phyloP scores from a whole-genome alignment of 106 monocot species.

The Dendrobium catenatum region DNA sequence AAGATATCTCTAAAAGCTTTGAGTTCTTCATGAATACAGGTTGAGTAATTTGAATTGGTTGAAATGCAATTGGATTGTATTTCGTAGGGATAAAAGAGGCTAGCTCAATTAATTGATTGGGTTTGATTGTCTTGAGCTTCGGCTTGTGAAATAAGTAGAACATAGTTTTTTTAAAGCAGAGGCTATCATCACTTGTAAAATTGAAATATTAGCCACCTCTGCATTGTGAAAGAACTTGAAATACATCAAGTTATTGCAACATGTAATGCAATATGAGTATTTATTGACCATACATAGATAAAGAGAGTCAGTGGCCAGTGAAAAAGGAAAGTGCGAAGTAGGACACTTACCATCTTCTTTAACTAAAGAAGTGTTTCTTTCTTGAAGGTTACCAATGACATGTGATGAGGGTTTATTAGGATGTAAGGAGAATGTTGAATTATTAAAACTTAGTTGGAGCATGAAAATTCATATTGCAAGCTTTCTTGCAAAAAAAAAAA shows the following conservation, averaged over 20 bases:
- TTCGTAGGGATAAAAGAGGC: no score
- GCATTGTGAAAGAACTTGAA: background rate
- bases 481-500: background rate
- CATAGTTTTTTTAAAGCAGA: background rate
- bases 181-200: background rate
- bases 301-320: background rate
- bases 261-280: background rate
- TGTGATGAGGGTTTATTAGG: background rate
- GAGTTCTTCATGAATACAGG: no score
- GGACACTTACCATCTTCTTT: background rate
- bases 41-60: no score
- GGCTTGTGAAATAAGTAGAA: no score
- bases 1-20: no score
- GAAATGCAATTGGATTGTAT: no score
- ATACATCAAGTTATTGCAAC: background rate
- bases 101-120: no score
- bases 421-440: background rate
- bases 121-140: no score
- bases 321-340: background rate
- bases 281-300: background rate
- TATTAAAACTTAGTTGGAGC: background rate
- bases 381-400: background rate
- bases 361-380: background rate
- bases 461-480: background rate
- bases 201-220: background rate